Conservation (phyloP, 1,139 yeast species). For the Ashbya aceris region DNA sequence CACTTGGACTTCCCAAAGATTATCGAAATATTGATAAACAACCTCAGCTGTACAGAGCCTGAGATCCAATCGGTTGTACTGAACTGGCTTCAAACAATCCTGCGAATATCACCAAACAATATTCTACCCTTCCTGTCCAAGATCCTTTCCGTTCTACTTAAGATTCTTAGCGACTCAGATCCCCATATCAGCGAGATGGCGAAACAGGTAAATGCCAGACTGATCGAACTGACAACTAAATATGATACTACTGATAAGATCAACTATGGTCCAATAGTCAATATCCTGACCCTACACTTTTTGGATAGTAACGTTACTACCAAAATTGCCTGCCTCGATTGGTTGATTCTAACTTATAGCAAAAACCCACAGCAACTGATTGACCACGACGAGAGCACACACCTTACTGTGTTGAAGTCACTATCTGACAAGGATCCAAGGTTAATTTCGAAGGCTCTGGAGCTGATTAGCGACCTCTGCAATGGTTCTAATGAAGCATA, state of each 20-base stretch:
- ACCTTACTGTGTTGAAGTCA: constrained; percentile 71
- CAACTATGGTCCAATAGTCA: constrained; percentile 51
- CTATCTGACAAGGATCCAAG: constrained; percentile 79
- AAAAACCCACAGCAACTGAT: constrained; percentile 57
- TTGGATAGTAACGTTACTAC: constrained; percentile 70
- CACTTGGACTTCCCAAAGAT: constrained; percentile 73
- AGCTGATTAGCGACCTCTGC: constrained; percentile 71
- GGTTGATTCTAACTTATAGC: constrained; percentile 78
- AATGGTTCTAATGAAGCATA: constrained; percentile 68
- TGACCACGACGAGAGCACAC: constrained; percentile 55
- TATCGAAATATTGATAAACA: constrained; percentile 69
- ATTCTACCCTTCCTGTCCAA: constrained; percentile 59
- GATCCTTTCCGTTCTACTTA: constrained; percentile 45
- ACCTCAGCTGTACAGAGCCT: constrained; percentile 62
- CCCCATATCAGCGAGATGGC: constrained; percentile 42
- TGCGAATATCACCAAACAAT: constrained; percentile 68
- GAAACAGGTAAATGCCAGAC: constrained; percentile 41
- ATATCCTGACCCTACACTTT: constrained; percentile 52
- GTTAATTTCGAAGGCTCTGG: constrained; percentile 56
- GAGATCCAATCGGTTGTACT: constrained; percentile 75
- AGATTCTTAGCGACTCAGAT: constrained; percentile 45
- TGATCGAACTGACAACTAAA: constrained; percentile 38
- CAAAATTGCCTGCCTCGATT: constrained; percentile 76
- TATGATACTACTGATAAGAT: constrained; percentile 33
- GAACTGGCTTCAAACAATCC: constrained; percentile 71